Evolutionary conservation across 495 filamentous ascomycete genomes (phyloP), one percentile per base, ranked within the genome.

Genomic region (Neurospora sp.): DNA sequence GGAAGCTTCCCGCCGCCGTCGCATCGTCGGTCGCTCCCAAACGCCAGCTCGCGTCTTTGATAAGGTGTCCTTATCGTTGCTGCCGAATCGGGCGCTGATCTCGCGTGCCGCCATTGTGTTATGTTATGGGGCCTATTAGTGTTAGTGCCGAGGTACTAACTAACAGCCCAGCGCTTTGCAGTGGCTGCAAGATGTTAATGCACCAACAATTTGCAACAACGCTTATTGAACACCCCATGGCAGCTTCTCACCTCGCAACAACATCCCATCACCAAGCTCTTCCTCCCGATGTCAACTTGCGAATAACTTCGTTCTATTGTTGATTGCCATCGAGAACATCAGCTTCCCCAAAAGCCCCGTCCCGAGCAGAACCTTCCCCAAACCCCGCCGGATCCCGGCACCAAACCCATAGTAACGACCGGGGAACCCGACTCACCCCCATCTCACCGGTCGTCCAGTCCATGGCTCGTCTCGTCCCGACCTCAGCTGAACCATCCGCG

Each of bases 51-150:
- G 71, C 39, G 72, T 69, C 21, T 28, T 71, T 69, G 78, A 78
- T 78, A 78, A 80, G 78, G 73, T 76, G 77, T 48, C 75, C 72
- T 76, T 77, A 80, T 80, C 78, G 72, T 43, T n/a, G 28, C 69
- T 31, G 36, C 59, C 69, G 21, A 34, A 62, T 62, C 13, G 48
- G 10, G 48, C 48, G n/a, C 43, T n/a, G 43, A 59, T 59, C 21
- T 4, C 54, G 54, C 54, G 13, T 62, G 54, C 54, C 54, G 54
- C 54, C 15, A 62, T 34, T 28, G 6, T 54, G 45, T 28, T 21
- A 54, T 28, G 45, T 28, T 62, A 62, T 19, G 54, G 54, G 54
- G 54, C 28, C 28, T 62, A 28, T 62, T 34, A 62, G 54, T 62
- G 54, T 62, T 62, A 62, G 54, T 34, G 28, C 3, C 2, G 6